Percentiles rank a stretch among this genome's conserved stretches.
Evolutionary conservation across 176 grass and related monocot species (phyloP).

Genomic region (Avena insularis): DNA sequence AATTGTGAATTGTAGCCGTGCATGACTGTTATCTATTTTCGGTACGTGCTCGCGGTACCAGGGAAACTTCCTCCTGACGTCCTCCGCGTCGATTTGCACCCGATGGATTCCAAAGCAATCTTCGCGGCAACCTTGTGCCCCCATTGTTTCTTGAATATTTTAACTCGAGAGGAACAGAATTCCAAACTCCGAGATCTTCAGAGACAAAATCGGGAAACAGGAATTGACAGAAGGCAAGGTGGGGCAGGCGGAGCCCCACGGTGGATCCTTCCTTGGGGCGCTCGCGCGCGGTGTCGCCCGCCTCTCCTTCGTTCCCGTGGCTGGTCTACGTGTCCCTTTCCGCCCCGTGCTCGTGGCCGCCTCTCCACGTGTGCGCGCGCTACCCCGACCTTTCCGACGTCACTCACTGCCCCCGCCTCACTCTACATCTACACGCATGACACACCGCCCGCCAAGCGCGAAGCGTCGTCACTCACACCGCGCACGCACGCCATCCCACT

Average conservation of each 20-base stretch:
- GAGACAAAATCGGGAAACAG: conserved; percentile 49
- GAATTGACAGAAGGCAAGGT: conserved; percentile 59
- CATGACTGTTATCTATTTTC: too few species aligned
- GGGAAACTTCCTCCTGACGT: neutral
- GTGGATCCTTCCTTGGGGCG: conserved; percentile 11
- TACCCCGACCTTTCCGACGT: conserved; percentile 26
- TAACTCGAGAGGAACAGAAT: neutral
- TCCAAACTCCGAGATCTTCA: conserved; percentile 24
- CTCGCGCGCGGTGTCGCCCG: neutral
- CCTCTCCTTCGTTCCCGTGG: conserved; percentile 34
- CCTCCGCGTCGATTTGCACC: too few species aligned
- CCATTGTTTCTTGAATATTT: neutral
- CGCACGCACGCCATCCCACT: neutral
- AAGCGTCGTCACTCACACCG: conserved; percentile 25
- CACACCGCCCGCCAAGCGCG: conserved; percentile 47
- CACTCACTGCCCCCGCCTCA: conserved; percentile 12
- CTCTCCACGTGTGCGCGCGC: conserved; percentile 48
- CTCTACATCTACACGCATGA: neutral
- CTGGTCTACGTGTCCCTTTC: conserved; percentile 46
- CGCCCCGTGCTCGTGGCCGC: conserved; percentile 33
- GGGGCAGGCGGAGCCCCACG: conserved; percentile 13
- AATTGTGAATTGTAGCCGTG: too few species aligned
- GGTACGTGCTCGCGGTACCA: too few species aligned
- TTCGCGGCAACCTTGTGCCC: too few species aligned
- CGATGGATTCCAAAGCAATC: too few species aligned